Base-by-base conservation (phyloP, 768 basidiomycete species). In the Auricularia auricula-judae region DNA sequence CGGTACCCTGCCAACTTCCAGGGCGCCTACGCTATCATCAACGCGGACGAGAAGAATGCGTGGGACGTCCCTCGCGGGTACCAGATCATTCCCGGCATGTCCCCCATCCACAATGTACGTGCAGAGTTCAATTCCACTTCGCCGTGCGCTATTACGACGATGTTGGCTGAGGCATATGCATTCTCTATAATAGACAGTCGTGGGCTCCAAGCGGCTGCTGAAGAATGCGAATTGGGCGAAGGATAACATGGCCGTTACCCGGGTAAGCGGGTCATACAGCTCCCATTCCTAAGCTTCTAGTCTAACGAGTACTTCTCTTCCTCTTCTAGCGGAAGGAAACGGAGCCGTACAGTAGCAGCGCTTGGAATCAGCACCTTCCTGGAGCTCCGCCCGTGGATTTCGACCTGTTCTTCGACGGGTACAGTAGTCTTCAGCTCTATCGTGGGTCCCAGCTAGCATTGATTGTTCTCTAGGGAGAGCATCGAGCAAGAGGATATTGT, bases 201-300 rank as follows among this genome's bases (percentile, higher is more conserved):
- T 85, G 0, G 80, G 85, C 4, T 84, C 81, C 39, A 86, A 86
- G 72, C 79, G 85, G 1, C 75, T 84, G 7, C 72, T 81, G 60
- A 80, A 84, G 39, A 87, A 86, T 62, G 84, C 81, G 3, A 84
- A 87, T 68, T 88, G 85, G 82, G 86, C 85, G 2, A 79, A 83
- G 39, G 83, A 86, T 70, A 83, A 84, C 70, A 72, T 86, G 3
- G 83, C 83, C 1, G 80, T 86, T 12, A 81, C 84, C 18, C 65
- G 64, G n/a, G 36, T 64, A 18, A 29, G 29, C 29, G 29, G 29
- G 44, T 34, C n/a, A 23, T 8, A 3, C n/a, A 7, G n/a, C 16
- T 21, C 2, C 61, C 12, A 11, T 4, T 61, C 10, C 4, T 18
- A 4, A 2, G 44, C 34, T 43, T 14, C 23, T 18, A 21, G 47